A percentile compares a stretch with the other conserved stretches of the same genome.
phyloP scores from a whole-genome alignment of 176 grass and related monocot species.

The Coix lacrymajobi region DNA sequence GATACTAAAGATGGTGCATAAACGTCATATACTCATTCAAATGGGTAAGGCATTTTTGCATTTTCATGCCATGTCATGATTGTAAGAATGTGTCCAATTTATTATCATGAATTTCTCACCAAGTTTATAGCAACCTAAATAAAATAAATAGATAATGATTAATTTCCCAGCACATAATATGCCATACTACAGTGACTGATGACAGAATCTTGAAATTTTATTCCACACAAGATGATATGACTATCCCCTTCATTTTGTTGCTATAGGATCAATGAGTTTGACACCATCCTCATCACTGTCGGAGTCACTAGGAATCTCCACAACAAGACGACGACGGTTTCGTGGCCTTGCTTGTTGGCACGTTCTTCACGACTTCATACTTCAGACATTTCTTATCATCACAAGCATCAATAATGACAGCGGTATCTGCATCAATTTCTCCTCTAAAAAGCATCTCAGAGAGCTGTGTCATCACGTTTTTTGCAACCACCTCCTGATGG shows the following conservation, averaged over 20 bases:
- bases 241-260: background rate
- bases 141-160: background rate
- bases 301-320: background rate
- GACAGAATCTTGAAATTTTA: background rate
- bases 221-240: background rate
- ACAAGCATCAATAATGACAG: slow-evolving; percentile 27
- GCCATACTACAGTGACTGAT: too few relatives aligned
- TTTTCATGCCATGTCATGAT: background rate
- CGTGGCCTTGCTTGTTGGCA: background rate
- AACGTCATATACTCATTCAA: background rate
- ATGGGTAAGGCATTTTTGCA: background rate
- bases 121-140: background rate
- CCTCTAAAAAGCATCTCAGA: slow-evolving; percentile 43
- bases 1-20: background rate
- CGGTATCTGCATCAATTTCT: slow-evolving; percentile 27
- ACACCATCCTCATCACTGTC: background rate
- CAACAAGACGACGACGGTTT: background rate
- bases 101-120: background rate
- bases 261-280: background rate
- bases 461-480: slow-evolving; percentile 47
- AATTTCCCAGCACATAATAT: background rate
- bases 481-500: slow-evolving; percentile 46
- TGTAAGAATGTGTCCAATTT: background rate
- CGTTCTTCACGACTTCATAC: background rate
- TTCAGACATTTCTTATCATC: slow-evolving; percentile 10